These are phyloP conservation scores for Choiromyces venosus DNA, from an alignment of 495 filamentous ascomycete genomes.

Conservation along the genomic window DNA sequence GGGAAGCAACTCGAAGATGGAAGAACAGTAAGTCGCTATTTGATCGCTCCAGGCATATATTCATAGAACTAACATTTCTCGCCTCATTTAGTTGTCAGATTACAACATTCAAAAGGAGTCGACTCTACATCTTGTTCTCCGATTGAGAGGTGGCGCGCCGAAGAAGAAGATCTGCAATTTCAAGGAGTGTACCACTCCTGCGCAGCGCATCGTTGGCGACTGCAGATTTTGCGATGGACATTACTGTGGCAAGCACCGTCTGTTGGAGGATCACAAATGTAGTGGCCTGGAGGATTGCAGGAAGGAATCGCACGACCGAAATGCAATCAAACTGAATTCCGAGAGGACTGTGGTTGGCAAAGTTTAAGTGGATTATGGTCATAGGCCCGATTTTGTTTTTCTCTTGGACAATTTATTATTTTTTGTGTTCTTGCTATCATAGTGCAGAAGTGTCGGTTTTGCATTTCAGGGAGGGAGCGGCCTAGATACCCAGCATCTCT, in stretches of 20 bases:
- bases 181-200: constrained; percentile 77
- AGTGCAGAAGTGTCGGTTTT: constrained; percentile 1
- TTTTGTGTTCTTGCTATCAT: background rate
- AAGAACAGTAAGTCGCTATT: constrained; percentile 54
- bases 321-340: constrained; percentile 81
- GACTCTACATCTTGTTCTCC: constrained; percentile 79
- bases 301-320: constrained; percentile 86
- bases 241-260: constrained; percentile 88
- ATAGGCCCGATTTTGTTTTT: background rate
- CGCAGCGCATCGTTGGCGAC: constrained; percentile 89
- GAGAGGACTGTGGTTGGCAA: constrained; percentile 62
- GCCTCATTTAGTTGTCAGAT: constrained; percentile 66
- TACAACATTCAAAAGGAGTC: constrained; percentile 96
- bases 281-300: constrained; percentile 94
- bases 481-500: constrained; percentile 21
- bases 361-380: constrained; percentile 23
- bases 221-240: constrained; percentile 90
- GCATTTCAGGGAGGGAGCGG: background rate
- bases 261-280: constrained; percentile 91
- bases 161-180: constrained; percentile 82
- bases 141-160: constrained; percentile 74
- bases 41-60: background rate
- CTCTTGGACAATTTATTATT: background rate
- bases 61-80: constrained; percentile 4
- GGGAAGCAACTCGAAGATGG: constrained; percentile 98